A percentile compares a stretch with the other conserved stretches of the same genome.
phyloP scores from a whole-genome alignment of 306 rosid species.

The Cucurbita pepo region DNA sequence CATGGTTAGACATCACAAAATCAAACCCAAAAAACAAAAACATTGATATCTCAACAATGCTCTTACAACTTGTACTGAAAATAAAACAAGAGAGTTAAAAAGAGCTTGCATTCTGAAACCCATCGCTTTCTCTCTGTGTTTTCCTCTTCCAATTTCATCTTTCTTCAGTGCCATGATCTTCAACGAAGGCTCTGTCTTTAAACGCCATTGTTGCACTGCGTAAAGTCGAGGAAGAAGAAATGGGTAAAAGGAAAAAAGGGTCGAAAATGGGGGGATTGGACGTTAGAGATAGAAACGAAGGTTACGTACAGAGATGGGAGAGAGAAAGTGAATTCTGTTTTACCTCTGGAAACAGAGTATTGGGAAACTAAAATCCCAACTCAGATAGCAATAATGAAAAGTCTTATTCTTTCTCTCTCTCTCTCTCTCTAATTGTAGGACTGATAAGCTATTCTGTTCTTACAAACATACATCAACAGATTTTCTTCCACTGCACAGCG shows the following conservation, averaged over 20 bases:
- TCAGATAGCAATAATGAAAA: slow-evolving; percentile 54
- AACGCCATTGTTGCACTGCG: not conserved
- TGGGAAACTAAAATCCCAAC: slow-evolving; percentile 73
- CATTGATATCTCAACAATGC: not conserved
- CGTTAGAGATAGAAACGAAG: not conserved
- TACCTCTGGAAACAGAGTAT: slow-evolving; percentile 9
- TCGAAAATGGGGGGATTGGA: not conserved
- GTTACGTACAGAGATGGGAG: not conserved
- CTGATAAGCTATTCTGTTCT: slow-evolving; percentile 40
- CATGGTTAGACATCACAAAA: too few species aligned
- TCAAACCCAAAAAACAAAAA: too few species aligned
- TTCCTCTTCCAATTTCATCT: not conserved
- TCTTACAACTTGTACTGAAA: not conserved
- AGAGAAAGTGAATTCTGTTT: slow-evolving; percentile 15
- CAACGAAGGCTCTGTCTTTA: not conserved
- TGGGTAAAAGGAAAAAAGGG: not conserved
- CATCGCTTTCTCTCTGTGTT: not conserved
- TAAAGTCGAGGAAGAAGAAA: not conserved
- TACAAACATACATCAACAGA: slow-evolving; percentile 32
- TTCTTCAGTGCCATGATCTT: not conserved
- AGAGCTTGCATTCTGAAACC: not conserved
- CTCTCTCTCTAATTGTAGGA: not conserved
- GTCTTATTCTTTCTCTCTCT: slow-evolving; percentile 3
- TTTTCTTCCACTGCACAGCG: slow-evolving; percentile 16
- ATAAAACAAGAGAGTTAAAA: not conserved